These are phyloP conservation scores for Rhizopogon rudus DNA, from an alignment of 768 basidiomycete species.

Conservation along the genomic window DNA sequence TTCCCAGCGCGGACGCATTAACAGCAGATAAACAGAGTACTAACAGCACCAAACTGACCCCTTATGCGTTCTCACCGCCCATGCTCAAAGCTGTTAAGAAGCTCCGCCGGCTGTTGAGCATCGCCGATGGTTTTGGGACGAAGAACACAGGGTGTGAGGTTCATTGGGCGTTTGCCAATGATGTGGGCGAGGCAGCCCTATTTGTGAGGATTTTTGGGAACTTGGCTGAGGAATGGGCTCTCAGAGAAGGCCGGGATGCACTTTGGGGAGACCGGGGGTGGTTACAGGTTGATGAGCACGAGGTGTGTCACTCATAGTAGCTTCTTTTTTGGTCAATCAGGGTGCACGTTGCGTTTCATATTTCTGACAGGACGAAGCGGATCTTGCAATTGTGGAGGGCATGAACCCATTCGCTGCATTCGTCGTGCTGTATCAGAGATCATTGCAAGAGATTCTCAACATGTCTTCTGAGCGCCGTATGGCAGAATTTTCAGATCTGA, in stretches of 20 bases:
- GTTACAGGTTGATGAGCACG: slow-evolving; percentile 52
- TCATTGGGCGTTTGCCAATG: slow-evolving; percentile 58
- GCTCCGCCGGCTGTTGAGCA: slow-evolving; percentile 55
- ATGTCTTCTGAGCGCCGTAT: slow-evolving; percentile 43
- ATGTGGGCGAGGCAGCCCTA: slow-evolving; percentile 51
- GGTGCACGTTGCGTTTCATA: neutral
- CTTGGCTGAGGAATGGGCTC: slow-evolving; percentile 42
- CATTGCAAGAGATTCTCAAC: slow-evolving; percentile 52
- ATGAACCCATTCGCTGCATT: slow-evolving; percentile 71
- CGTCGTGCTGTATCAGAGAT: slow-evolving; percentile 52
- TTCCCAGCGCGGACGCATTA: slow-evolving; percentile 42
- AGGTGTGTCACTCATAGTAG: slow-evolving; percentile 31
- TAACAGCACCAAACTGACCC: slow-evolving; percentile 6
- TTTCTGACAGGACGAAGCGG: slow-evolving; percentile 49
- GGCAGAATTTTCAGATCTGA: slow-evolving; percentile 36
- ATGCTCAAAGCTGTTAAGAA: slow-evolving; percentile 67
- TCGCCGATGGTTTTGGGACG: slow-evolving; percentile 55
- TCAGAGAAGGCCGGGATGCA: slow-evolving; percentile 28
- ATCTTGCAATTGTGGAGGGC: slow-evolving; percentile 49
- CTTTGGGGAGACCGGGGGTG: slow-evolving; percentile 62
- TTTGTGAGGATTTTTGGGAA: slow-evolving; percentile 57
- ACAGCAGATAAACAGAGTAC: slow-evolving; percentile 8
- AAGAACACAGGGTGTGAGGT: slow-evolving; percentile 42
- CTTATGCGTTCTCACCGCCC: slow-evolving; percentile 57
- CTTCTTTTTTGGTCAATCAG: slow-evolving; percentile 6